A percentile compares a stretch with the other conserved stretches of the same genome.
phyloP scores from a whole-genome alignment of 2,329 filamentous ascomycete species.

The Rugonectria rugulosa region DNA sequence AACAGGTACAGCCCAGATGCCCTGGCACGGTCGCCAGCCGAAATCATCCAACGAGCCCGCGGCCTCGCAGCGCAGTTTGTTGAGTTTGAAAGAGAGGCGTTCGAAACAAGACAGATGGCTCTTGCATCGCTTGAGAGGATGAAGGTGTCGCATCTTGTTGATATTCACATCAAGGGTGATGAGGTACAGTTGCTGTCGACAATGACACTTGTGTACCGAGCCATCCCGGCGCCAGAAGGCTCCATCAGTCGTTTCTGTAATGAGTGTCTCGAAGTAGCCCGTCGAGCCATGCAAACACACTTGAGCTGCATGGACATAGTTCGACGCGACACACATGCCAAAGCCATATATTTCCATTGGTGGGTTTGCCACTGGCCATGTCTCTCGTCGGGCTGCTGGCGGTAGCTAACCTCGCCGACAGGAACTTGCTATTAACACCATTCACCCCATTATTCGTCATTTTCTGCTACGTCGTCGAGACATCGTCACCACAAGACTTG shows the following conservation, averaged over 20 bases:
- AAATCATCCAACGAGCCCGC: conserved; percentile 50
- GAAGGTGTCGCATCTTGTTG: conserved; percentile 50
- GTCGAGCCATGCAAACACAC: conserved; percentile 57
- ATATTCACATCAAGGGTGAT: conserved; percentile 55
- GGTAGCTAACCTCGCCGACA: conserved; percentile 35
- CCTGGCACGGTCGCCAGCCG: conserved; percentile 48
- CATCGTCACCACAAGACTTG: conserved; percentile 61
- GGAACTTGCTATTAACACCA: conserved; percentile 63
- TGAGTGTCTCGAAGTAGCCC: conserved; percentile 58
- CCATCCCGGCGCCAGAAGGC: conserved; percentile 55
- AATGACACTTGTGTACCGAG: conserved; percentile 60
- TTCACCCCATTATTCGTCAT: conserved; percentile 68
- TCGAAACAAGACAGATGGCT: conserved; percentile 45
- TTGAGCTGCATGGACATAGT: conserved; percentile 54
- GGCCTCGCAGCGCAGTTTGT: conserved; percentile 49
- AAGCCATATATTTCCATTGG: conserved; percentile 61
- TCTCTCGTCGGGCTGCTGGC: neutral
- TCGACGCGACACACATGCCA: conserved; percentile 50
- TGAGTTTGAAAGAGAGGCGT: conserved; percentile 46
- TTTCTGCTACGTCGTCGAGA: conserved; percentile 66
- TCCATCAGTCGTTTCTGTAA: conserved; percentile 54
- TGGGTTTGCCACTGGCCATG: conserved; percentile 38
- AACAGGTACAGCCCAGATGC: conserved; percentile 59
- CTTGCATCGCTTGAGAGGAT: conserved; percentile 47
- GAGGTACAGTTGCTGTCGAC: conserved; percentile 57